phyloP scores from a whole-genome alignment of 306 rosid species.

The Chamaecrista fasciculata region DNA sequence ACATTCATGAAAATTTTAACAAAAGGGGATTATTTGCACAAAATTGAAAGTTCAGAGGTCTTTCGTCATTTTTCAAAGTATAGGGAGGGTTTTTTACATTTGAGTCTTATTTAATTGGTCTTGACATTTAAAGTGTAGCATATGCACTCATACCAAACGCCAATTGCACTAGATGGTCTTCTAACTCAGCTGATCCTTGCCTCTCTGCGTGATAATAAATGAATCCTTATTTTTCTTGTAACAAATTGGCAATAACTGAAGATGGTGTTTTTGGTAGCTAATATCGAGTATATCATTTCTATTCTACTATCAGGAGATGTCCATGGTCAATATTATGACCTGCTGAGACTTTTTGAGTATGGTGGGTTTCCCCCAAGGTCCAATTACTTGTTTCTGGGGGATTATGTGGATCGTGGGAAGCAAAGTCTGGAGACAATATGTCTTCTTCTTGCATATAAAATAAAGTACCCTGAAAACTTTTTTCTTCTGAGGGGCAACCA shows the following conservation, averaged over 20 bases:
- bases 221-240: not conserved
- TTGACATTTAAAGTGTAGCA: not conserved
- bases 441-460: slow-evolving; percentile 89
- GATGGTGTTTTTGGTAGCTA: no score
- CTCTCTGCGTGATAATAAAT: not conserved
- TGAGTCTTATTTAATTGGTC: not conserved
- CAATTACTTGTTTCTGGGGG: slow-evolving; percentile 81
- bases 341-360: slow-evolving; percentile 70
- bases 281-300: slow-evolving; percentile 12
- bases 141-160: not conserved
- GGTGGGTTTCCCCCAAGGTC: slow-evolving; percentile 90
- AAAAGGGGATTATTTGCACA: no score
- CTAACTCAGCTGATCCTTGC: not conserved
- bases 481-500: slow-evolving; percentile 94
- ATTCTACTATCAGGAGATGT: slow-evolving; percentile 64
- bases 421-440: slow-evolving; percentile 87
- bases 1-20: no score
- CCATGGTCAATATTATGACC: slow-evolving; percentile 88
- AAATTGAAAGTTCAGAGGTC: no score
- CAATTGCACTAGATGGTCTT: not conserved
- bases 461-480: slow-evolving; percentile 71
- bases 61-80: no score
- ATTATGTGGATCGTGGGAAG: slow-evolving; percentile 91
- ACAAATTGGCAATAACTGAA: not conserved
- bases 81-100: no score